phyloP scores from a whole-genome alignment of 768 basidiomycete species.

The Xanthoconium purpureum region DNA sequence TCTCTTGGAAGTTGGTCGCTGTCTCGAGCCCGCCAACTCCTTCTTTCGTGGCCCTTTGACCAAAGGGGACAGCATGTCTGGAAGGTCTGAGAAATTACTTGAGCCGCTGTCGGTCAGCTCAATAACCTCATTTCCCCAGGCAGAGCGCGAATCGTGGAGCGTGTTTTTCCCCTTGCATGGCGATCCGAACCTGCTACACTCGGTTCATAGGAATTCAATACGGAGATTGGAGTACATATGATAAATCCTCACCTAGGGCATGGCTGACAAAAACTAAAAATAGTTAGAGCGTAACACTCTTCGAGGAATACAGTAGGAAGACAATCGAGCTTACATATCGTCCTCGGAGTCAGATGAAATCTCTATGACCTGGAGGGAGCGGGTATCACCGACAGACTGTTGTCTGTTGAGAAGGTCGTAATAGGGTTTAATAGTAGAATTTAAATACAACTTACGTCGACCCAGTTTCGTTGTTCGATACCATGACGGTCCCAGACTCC shows the following conservation, averaged over 20 bases:
- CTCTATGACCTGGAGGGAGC: constrained; percentile 44
- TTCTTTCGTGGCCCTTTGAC: constrained; percentile 12
- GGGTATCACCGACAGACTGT: background rate
- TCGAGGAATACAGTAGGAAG: background rate
- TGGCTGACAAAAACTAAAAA: constrained; percentile 9
- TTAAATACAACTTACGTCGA: constrained; percentile 24
- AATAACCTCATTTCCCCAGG: constrained; percentile 20
- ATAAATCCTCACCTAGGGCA: constrained; percentile 9
- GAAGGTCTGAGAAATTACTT: constrained; percentile 17
- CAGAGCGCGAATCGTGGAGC: background rate
- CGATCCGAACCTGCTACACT: constrained; percentile 4
- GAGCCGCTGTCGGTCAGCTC: constrained; percentile 33
- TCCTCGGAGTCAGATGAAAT: constrained; percentile 51
- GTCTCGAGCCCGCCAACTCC: constrained; percentile 2
- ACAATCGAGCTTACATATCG: constrained; percentile 30
- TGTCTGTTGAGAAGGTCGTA: background rate
- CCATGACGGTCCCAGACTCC: constrained; percentile 13
- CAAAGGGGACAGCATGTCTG: constrained; percentile 23
- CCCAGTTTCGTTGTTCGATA: constrained; percentile 50
- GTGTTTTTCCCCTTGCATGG: background rate
- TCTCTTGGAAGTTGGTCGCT: background rate
- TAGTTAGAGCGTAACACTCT: background rate
- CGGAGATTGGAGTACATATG: background rate
- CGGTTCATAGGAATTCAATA: background rate
- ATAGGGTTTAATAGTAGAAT: background rate